Conservation (phyloP, 2,329 filamentous ascomycete genomes). For the Herpomyces periplanetae region DNA sequence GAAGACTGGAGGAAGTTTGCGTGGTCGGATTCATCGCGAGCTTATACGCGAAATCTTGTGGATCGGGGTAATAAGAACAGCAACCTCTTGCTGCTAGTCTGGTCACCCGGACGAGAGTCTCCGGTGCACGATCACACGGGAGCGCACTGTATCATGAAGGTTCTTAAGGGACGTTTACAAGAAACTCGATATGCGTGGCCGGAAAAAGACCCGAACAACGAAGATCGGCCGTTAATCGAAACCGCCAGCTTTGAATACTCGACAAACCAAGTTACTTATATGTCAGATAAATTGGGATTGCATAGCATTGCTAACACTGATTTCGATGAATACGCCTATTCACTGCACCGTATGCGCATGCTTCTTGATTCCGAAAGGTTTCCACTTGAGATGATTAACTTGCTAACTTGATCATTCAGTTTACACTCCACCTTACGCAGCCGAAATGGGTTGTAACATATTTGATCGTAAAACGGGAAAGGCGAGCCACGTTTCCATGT, state of each 20-base stretch:
- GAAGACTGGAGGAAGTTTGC: slow-evolving; percentile 35
- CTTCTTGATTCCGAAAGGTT: slow-evolving; percentile 1
- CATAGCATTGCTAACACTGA: slow-evolving; percentile 45
- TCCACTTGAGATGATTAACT: slow-evolving; percentile 1
- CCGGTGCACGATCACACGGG: slow-evolving; percentile 63
- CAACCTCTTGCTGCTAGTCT: slow-evolving; percentile 51
- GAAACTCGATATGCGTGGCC: slow-evolving; percentile 53
- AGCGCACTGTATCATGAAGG: slow-evolving; percentile 65
- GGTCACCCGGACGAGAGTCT: slow-evolving; percentile 45
- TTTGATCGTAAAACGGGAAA: slow-evolving; percentile 40
- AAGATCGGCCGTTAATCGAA: slow-evolving; percentile 15
- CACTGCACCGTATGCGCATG: slow-evolving; percentile 22
- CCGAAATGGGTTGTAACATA: slow-evolving; percentile 37
- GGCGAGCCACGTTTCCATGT: slow-evolving; percentile 26
- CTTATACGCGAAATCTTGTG: slow-evolving; percentile 59
- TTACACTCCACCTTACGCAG: slow-evolving; percentile 63
- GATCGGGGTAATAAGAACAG: slow-evolving; percentile 55
- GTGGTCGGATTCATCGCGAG: slow-evolving; percentile 22
- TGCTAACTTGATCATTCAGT: slow-evolving; percentile 9
- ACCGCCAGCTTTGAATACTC: slow-evolving; percentile 25
- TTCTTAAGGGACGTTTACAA: slow-evolving; percentile 28
- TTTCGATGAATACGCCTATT: slow-evolving; percentile 31
- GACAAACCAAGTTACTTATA: slow-evolving; percentile 44
- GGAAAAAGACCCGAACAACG: slow-evolving; percentile 10
- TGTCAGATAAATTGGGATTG: slow-evolving; percentile 53